phyloP scores from a whole-genome alignment of 2,329 filamentous ascomycete species.

The Daldinia sp. region DNA sequence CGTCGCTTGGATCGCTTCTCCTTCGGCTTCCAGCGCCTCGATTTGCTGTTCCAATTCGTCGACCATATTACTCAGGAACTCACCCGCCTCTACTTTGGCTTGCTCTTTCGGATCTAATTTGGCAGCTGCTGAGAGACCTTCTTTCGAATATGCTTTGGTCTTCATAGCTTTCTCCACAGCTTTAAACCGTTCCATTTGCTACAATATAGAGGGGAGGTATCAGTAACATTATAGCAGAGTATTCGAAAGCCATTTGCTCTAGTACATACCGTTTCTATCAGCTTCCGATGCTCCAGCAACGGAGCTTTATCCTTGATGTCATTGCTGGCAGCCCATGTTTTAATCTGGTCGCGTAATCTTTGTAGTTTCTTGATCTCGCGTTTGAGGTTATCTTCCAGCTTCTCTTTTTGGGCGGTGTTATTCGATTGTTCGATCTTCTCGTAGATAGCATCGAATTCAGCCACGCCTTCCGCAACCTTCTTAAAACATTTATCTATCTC shows the following conservation, averaged over 20 bases:
- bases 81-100: conserved; percentile 86
- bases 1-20: conserved; percentile 83
- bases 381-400: conserved; percentile 97
- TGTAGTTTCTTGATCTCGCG: conserved; percentile 99
- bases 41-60: conserved; percentile 95
- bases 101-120: conserved; percentile 98
- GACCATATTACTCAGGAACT: conserved; percentile 87
- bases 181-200: conserved; percentile 99
- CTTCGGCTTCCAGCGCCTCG: conserved; percentile 89
- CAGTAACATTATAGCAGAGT: conserved; percentile 20
- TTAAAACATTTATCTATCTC: conserved; percentile 99
- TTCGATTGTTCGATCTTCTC: conserved; percentile 95
- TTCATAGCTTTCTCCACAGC: conserved; percentile 99
- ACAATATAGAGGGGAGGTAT: conserved; percentile 38
- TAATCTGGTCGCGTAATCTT: conserved; percentile 96
- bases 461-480: conserved; percentile 92
- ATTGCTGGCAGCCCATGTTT: conserved; percentile 98
- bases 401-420: conserved; percentile 96
- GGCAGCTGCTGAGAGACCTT: conserved; percentile 88
- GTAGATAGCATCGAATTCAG: conserved; percentile 92
- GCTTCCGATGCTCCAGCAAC: conserved; percentile 88
- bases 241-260: conserved; percentile 11
- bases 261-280: conserved; percentile 90
- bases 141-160: conserved; percentile 99
- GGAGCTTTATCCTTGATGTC: conserved; percentile 99